Conservation (phyloP, 805 yeast species). For the Myxozyma neglecta region DNA sequence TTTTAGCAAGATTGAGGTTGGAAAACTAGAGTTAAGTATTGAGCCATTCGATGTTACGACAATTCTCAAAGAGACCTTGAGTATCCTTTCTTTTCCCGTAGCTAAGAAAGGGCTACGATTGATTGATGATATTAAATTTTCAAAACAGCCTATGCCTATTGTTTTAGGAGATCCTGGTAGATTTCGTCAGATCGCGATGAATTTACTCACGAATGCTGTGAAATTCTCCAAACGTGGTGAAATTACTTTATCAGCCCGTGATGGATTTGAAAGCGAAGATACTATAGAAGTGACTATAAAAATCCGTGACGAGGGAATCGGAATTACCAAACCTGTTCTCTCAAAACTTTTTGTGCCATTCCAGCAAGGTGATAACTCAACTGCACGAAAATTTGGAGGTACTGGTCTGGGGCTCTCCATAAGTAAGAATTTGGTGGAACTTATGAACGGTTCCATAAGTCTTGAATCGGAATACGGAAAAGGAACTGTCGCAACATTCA, state of each 20-base stretch:
- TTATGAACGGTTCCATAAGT: constrained; percentile 51
- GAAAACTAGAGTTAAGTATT: constrained; percentile 49
- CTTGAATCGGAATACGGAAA: constrained; percentile 49
- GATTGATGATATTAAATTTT: constrained; percentile 48
- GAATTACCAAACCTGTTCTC: constrained; percentile 50
- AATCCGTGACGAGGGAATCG: constrained; percentile 55
- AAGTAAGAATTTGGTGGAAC: constrained; percentile 49
- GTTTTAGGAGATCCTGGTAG: constrained; percentile 53
- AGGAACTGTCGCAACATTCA: constrained; percentile 51
- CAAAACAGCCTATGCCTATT: constrained; percentile 36
- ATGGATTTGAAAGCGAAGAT: constrained; percentile 44
- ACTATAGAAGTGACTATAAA: constrained; percentile 35
- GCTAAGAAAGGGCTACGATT: constrained; percentile 48
- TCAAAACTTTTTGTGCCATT: constrained; percentile 53
- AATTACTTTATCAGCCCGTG: constrained; percentile 43
- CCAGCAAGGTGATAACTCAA: constrained; percentile 57
- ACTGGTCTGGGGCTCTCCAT: constrained; percentile 54
- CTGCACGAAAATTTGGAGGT: constrained; percentile 54
- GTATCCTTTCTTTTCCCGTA: constrained; percentile 51
- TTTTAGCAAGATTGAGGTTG: constrained; percentile 57
- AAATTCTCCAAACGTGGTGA: constrained; percentile 51
- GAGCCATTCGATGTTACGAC: constrained; percentile 49
- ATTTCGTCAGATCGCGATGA: constrained; percentile 53
- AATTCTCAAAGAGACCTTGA: constrained; percentile 50
- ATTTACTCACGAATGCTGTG: constrained; percentile 55